phyloP scores from a whole-genome alignment of 2,329 filamentous ascomycete species.

The Colletotrichum paranaense region DNA sequence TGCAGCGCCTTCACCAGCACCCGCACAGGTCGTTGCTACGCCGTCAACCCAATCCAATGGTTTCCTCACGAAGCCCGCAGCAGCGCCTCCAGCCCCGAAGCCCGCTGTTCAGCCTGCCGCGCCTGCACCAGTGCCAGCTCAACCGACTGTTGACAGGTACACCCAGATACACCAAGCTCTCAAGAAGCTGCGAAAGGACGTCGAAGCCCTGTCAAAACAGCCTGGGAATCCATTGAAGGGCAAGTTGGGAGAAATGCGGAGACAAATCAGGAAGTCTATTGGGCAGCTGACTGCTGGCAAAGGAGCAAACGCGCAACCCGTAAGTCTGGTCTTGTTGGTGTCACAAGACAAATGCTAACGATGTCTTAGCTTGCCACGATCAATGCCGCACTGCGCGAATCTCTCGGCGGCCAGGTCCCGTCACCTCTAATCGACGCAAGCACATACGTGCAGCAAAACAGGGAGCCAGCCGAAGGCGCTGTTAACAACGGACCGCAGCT shows the following conservation, averaged over 20 bases:
- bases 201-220: slow-evolving; percentile 66
- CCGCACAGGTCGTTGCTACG: slow-evolving; percentile 21
- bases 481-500: slow-evolving; percentile 64
- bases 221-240: slow-evolving; percentile 65
- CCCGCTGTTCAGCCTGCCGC: slow-evolving; percentile 8
- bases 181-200: slow-evolving; percentile 73
- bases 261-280: slow-evolving; percentile 77
- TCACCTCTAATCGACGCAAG: slow-evolving; percentile 65
- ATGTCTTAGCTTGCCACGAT: slow-evolving; percentile 57
- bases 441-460: slow-evolving; percentile 60
- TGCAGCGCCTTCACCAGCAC: slow-evolving; percentile 25
- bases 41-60: slow-evolving; percentile 18
- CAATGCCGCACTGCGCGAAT: slow-evolving; percentile 62
- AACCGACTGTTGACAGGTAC: slow-evolving; percentile 54
- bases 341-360: slow-evolving; percentile 23
- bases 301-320: slow-evolving; percentile 63
- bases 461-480: slow-evolving; percentile 60
- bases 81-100: slow-evolving; percentile 22
- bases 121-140: background rate
- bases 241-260: slow-evolving; percentile 76
- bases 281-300: slow-evolving; percentile 78
- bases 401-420: slow-evolving; percentile 62
- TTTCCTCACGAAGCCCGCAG: slow-evolving; percentile 17
- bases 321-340: slow-evolving; percentile 42
- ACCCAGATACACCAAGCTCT: slow-evolving; percentile 74